Evolutionary conservation across 1,284 basidiomycete species (phyloP).

Genomic region (Leccinum subspadiceum): DNA sequence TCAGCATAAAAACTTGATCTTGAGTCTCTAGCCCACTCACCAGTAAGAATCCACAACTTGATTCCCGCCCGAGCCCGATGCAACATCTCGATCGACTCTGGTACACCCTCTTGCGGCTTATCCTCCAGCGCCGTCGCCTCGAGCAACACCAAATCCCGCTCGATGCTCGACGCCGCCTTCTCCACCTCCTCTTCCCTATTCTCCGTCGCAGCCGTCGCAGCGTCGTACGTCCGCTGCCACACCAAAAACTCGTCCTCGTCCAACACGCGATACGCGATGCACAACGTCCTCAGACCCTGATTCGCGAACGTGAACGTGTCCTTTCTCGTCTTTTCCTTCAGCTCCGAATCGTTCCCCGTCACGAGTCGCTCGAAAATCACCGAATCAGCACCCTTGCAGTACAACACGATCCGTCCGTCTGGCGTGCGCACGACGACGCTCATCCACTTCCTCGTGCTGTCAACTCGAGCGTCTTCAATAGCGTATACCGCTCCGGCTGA

Average conservation of each 20-base stretch:
- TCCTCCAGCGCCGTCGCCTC: constrained; percentile 97
- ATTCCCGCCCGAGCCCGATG: constrained; percentile 81
- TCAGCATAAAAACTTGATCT: not conserved
- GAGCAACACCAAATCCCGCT: constrained; percentile 79
- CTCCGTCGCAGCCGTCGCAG: constrained; percentile 70
- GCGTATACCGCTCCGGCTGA: constrained; percentile 77
- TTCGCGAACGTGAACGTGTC: constrained; percentile 96
- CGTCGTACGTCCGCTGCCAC: constrained; percentile 85
- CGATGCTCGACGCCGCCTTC: constrained; percentile 84
- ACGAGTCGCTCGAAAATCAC: constrained; percentile 89
- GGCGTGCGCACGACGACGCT: constrained; percentile 84
- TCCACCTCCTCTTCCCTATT: constrained; percentile 92
- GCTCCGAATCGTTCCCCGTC: constrained; percentile 65
- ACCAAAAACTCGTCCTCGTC: constrained; percentile 79
- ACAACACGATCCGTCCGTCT: constrained; percentile 79
- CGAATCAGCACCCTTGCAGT: constrained; percentile 96
- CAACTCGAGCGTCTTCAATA: constrained; percentile 90
- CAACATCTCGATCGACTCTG: constrained; percentile 90
- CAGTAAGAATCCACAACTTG: constrained; percentile 94
- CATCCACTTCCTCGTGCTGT: constrained; percentile 92
- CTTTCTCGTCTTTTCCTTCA: constrained; percentile 77
- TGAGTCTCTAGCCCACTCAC: constrained; percentile 33
- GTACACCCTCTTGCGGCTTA: constrained; percentile 95
- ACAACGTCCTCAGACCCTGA: constrained; percentile 87
- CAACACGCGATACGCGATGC: constrained; percentile 82